Evolutionary conservation across 2,329 filamentous ascomycete genomes (phyloP), one percentile per base, ranked within the genome.

Genomic region (Talaromyces albobiverticillius): DNA sequence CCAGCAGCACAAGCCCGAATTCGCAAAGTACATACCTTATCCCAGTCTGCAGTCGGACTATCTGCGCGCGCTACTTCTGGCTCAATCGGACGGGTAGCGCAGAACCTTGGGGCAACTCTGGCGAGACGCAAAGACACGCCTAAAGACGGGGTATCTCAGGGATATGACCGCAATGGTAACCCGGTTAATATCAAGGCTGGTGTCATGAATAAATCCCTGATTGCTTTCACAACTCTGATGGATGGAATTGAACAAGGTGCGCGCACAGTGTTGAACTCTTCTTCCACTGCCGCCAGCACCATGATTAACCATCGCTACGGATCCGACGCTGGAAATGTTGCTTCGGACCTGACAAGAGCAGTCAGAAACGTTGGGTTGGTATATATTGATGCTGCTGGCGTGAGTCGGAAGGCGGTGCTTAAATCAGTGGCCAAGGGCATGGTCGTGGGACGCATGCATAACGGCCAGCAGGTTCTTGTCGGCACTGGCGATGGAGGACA

Each of bases 381-480:
- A 29, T 99, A 99, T 68, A 96, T 99, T 57, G 94, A 99, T 64
- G 93, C 95, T 1, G 88, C 92, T 0, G 94, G 94, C 32, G 94
- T 99, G 1, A 95, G 89, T 53, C 82, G 94, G 40, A 84, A 86
- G 57, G 94, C 94, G 0, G 84, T 99, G 41, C 82, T 99, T 67
- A 99, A 96, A 78, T 90, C 88, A 40, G 94, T 97, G 1, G 94
- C 92, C 18, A 96, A 95, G 77, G 91, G 94, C 38, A 97, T 99
- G 94, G 73, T 78, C 2, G 73, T 79, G 32, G 77, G 76, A 20
- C 72, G 70, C 34, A 77, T 79, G 72, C 73, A 70, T 40, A 74
- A 78, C 51, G 76, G 76, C 7, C 67, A 77, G 55, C 71, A 78
- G 60, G 70, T 79, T 10, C 67, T 79, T 26, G 76, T 79, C 10